A percentile compares a stretch with the other conserved stretches of the same genome.
These are phyloP conservation scores for Penicillium simplicissimum DNA, from an alignment of 495 filamentous ascomycete species.

Conservation along the genomic window DNA sequence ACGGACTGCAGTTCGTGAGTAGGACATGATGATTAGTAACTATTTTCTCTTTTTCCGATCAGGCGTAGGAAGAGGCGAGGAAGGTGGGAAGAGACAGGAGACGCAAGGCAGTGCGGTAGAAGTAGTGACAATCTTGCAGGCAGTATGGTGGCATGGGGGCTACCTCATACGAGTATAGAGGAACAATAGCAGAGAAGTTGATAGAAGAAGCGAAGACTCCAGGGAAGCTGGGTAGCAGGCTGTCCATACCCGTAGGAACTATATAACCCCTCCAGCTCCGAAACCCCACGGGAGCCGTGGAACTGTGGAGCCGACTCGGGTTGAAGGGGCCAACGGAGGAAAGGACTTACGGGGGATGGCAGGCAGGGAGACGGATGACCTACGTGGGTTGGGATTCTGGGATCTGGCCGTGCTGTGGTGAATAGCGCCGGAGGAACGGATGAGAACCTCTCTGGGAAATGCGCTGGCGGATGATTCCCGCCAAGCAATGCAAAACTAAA, in stretches of 20 bases:
- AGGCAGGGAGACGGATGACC: conserved; percentile 13
- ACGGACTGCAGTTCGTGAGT: conserved; percentile 45
- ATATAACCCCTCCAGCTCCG: conserved; percentile 10
- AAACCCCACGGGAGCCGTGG: conserved; percentile 1
- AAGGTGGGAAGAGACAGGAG: conserved; percentile 75
- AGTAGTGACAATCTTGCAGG: conserved; percentile 88
- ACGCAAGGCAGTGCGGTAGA: conserved; percentile 83
- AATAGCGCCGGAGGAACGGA: conserved; percentile 46
- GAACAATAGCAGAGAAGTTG: neutral
- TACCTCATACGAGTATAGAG: conserved; percentile 24
- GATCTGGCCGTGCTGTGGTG: conserved; percentile 14
- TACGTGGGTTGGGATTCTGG: conserved; percentile 19
- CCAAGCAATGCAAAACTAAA: conserved; percentile 4
- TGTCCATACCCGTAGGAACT: neutral
- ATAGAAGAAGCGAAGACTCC: neutral
- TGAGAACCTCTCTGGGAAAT: conserved; percentile 25
- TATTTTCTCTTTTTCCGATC: conserved; percentile 35
- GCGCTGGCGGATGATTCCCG: conserved; percentile 26
- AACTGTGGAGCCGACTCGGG: conserved; percentile 21
- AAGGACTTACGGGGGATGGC: conserved; percentile 25
- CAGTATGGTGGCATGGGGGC: conserved; percentile 75
- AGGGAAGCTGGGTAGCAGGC: neutral
- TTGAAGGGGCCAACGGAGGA: conserved; percentile 24
- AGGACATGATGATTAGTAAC: conserved; percentile 48
- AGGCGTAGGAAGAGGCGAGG: conserved; percentile 73